Evolutionary conservation across 2,329 filamentous ascomycete species (phyloP).

Genomic region (Ceratocystis variospora): DNA sequence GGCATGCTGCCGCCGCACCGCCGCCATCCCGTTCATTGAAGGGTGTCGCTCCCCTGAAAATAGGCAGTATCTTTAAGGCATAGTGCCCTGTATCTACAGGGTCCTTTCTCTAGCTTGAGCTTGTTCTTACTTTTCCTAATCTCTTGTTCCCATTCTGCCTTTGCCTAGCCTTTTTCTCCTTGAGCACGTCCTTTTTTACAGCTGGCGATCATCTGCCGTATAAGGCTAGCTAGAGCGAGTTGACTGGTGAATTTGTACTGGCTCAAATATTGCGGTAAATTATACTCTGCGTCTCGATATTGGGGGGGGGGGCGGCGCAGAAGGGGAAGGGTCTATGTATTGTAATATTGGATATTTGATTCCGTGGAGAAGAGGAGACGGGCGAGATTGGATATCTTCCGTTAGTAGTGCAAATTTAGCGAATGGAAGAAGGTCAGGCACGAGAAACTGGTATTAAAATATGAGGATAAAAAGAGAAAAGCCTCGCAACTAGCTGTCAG

Average conservation of each 20-base stretch:
- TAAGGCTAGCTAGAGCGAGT: neutral
- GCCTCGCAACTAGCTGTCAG: no score
- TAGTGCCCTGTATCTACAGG: neutral
- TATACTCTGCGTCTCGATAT: neutral
- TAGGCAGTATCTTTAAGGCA: neutral
- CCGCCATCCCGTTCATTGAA: neutral
- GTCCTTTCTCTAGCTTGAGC: neutral
- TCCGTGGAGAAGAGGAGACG: no score
- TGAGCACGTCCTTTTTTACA: constrained; percentile 4
- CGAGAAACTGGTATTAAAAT: no score
- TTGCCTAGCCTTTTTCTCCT: neutral
- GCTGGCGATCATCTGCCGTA: constrained; percentile 3
- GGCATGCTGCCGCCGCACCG: neutral
- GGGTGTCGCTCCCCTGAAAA: neutral
- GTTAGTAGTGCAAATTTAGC: no score
- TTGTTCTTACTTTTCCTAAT: neutral
- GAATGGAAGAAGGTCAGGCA: no score
- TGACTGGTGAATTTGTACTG: neutral
- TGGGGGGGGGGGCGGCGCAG: no score
- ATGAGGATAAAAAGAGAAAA: no score
- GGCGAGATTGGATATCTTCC: no score
- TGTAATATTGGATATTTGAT: no score
- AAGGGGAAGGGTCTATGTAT: no score
- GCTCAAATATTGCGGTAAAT: neutral
- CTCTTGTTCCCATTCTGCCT: neutral